Evolutionary conservation across 495 filamentous ascomycete species (phyloP).

Genomic region (Penicillium desertorum): DNA sequence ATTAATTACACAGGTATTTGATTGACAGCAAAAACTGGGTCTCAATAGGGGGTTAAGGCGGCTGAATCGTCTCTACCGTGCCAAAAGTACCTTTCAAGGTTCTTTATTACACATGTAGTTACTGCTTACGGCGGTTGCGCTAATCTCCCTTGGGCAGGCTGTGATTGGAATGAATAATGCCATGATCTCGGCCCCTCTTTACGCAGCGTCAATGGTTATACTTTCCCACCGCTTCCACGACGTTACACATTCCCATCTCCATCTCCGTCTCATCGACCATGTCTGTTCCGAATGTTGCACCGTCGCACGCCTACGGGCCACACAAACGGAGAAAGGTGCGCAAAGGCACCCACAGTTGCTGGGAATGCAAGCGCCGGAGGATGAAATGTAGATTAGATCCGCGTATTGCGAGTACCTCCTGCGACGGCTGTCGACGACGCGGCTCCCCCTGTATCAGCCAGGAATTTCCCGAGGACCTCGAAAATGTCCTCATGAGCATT

Average conservation of each 20-base stretch:
- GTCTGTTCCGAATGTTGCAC: neutral
- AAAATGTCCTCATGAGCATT: slow-evolving; percentile 3
- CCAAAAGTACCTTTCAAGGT: too few species aligned
- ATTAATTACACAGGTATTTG: too few species aligned
- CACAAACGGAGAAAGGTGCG: slow-evolving; percentile 16
- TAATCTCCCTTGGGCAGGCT: too few species aligned
- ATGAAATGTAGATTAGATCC: slow-evolving; percentile 19
- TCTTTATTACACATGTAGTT: too few species aligned
- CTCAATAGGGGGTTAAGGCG: too few species aligned
- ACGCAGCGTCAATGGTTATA: neutral
- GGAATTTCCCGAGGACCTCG: slow-evolving; percentile 6
- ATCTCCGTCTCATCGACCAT: neutral
- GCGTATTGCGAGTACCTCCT: slow-evolving; percentile 1
- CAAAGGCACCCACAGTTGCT: slow-evolving; percentile 38
- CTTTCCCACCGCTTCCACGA: neutral
- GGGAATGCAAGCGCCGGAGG: slow-evolving; percentile 20
- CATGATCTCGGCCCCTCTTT: too few species aligned
- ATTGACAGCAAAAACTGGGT: too few species aligned
- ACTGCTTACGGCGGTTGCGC: too few species aligned
- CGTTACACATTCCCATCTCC: neutral
- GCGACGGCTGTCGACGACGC: slow-evolving; percentile 15
- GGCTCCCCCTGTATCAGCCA: slow-evolving; percentile 17
- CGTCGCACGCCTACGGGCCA: neutral
- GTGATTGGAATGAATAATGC: too few species aligned
- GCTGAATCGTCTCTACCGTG: too few species aligned